Percentiles rank a stretch among this genome's conserved stretches.
These are phyloP conservation scores for Brassica juncea DNA, from an alignment of 345 rosid species.

Conservation along the genomic window DNA sequence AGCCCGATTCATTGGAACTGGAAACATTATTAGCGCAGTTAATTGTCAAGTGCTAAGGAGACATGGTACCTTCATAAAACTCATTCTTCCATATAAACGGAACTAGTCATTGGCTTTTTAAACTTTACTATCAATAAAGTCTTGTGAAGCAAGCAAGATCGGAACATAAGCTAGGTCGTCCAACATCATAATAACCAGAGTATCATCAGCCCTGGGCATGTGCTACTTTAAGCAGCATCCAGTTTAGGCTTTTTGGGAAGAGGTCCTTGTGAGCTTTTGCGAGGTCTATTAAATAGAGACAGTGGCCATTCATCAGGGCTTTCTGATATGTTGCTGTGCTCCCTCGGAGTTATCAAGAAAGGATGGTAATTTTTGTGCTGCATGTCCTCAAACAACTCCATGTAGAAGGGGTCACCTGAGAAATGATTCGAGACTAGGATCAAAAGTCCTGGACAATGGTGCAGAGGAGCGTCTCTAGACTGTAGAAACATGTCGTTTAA, in stretches of 20 bases:
- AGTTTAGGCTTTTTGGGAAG: neutral
- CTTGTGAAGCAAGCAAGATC: too few relatives aligned
- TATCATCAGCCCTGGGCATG: neutral
- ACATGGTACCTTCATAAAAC: too few relatives aligned
- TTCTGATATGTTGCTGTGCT: neutral
- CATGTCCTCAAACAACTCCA: neutral
- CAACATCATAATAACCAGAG: neutral
- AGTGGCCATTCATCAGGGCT: neutral
- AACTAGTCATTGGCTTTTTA: too few relatives aligned
- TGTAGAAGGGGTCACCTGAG: neutral
- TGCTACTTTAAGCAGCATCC: neutral
- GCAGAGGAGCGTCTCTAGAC: neutral
- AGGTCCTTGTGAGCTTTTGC: neutral
- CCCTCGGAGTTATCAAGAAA: neutral
- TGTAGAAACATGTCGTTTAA: neutral
- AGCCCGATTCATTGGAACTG: too few relatives aligned
- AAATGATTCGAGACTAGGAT: neutral
- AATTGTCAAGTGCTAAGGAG: too few relatives aligned
- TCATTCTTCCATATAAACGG: too few relatives aligned
- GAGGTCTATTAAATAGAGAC: neutral
- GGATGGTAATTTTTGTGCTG: neutral
- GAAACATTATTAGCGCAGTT: too few relatives aligned
- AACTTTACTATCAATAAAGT: too few relatives aligned
- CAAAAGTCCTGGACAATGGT: too few relatives aligned
- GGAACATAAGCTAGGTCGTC: neutral